Percentiles rank a stretch among this genome's conserved stretches.
Conservation (phyloP, 768 basidiomycete genomes). For the Trametes punicea region DNA sequence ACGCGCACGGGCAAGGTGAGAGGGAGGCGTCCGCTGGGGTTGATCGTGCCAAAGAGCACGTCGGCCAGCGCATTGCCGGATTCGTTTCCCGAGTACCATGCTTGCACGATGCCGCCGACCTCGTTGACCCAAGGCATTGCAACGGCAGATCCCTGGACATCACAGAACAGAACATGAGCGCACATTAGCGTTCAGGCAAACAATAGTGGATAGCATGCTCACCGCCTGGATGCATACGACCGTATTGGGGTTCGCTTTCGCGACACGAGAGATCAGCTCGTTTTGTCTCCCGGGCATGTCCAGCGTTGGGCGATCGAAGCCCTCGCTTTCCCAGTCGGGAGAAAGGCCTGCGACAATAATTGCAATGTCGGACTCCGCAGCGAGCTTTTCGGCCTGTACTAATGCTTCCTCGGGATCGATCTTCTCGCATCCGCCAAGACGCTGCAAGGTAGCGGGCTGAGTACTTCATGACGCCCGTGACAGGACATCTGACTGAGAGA, state of each 20-base stretch:
- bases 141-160: slow-evolving; percentile 57
- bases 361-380: slow-evolving; percentile 51
- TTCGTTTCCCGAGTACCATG: slow-evolving; percentile 68
- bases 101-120: slow-evolving; percentile 53
- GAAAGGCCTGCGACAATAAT: slow-evolving; percentile 59
- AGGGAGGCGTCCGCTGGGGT: slow-evolving; percentile 58
- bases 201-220: slow-evolving; percentile 21
- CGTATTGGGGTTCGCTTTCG: slow-evolving; percentile 53
- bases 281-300: slow-evolving; percentile 57
- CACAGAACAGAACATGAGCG: neutral
- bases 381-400: slow-evolving; percentile 51
- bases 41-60: slow-evolving; percentile 58
- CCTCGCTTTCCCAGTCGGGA: slow-evolving; percentile 75
- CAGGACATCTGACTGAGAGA: neutral
- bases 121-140: slow-evolving; percentile 70
- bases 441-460: slow-evolving; percentile 32
- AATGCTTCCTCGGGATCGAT: slow-evolving; percentile 58
- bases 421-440: slow-evolving; percentile 65
- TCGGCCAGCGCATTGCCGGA: slow-evolving; percentile 63
- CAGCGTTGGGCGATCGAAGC: slow-evolving; percentile 64
- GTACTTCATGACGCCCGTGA: neutral
- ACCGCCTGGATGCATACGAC: slow-evolving; percentile 63
- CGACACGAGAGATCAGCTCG: slow-evolving; percentile 52
- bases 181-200: neutral
- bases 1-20: slow-evolving; percentile 57